Evolutionary conservation across 2,329 filamentous ascomycete genomes (phyloP).

Genomic region (Daldinia sp.): DNA sequence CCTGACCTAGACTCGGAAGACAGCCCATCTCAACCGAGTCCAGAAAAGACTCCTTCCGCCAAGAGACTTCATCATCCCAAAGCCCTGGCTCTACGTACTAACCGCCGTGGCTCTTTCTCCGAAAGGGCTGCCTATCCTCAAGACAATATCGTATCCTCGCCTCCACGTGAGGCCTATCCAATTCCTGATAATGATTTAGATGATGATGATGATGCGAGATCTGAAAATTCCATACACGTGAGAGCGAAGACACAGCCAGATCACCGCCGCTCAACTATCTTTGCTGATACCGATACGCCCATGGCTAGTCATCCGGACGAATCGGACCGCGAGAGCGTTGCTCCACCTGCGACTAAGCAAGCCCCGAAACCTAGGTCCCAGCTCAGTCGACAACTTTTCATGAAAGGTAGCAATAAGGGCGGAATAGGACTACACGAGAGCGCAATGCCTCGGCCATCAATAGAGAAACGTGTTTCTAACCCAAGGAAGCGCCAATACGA

Average conservation of each 20-base stretch:
- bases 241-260: slow-evolving; percentile 37
- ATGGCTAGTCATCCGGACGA: slow-evolving; percentile 42
- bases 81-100: slow-evolving; percentile 36
- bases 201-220: slow-evolving; percentile 32
- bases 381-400: slow-evolving; percentile 44
- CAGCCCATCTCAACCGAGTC: slow-evolving; percentile 41
- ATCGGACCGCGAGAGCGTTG: slow-evolving; percentile 40
- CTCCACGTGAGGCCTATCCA: slow-evolving; percentile 37
- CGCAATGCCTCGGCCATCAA: slow-evolving; percentile 40
- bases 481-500: slow-evolving; percentile 44
- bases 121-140: slow-evolving; percentile 35
- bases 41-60: slow-evolving; percentile 43
- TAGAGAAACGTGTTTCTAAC: slow-evolving; percentile 37
- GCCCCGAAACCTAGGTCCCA: slow-evolving; percentile 38
- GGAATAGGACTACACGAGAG: slow-evolving; percentile 39
- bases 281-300: slow-evolving; percentile 45
- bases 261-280: slow-evolving; percentile 42
- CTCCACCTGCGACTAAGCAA: slow-evolving; percentile 42
- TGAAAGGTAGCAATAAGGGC: slow-evolving; percentile 29
- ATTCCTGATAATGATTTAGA: slow-evolving; percentile 36
- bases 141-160: slow-evolving; percentile 31
- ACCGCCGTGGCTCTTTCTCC: slow-evolving; percentile 40
- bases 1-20: slow-evolving; percentile 42
- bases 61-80: slow-evolving; percentile 42
- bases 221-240: slow-evolving; percentile 27